These are phyloP conservation scores for Aspergillus chevalieri DNA, from an alignment of 2,329 filamentous ascomycete species.

Conservation along the genomic window DNA sequence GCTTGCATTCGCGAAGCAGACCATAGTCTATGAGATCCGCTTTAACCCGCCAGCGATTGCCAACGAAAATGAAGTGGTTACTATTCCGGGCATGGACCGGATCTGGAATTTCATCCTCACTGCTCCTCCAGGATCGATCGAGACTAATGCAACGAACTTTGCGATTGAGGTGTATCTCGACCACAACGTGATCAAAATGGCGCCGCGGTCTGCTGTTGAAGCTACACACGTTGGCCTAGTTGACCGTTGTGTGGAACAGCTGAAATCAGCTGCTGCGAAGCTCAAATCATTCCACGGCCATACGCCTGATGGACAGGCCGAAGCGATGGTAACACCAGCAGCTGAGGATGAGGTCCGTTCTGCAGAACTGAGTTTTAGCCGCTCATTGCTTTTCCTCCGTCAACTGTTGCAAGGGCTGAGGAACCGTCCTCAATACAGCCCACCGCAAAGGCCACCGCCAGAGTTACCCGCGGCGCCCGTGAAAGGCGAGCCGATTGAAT, in stretches of 20 bases:
- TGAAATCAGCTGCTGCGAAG: conserved; percentile 57
- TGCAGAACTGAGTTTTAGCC: conserved; percentile 59
- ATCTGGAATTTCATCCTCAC: conserved; percentile 79
- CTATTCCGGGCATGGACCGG: conserved; percentile 55
- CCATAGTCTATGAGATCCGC: conserved; percentile 46
- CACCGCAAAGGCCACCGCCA: conserved; percentile 55
- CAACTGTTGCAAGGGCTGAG: conserved; percentile 57
- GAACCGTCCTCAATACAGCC: conserved; percentile 52
- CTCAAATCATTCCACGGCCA: conserved; percentile 48
- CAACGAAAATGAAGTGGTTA: conserved; percentile 34
- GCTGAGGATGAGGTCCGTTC: conserved; percentile 46
- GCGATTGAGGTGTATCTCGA: conserved; percentile 71
- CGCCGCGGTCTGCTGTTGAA: conserved; percentile 44
- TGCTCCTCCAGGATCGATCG: conserved; percentile 59
- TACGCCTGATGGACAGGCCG: conserved; percentile 42
- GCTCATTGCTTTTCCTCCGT: conserved; percentile 62
- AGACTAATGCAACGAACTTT: conserved; percentile 60
- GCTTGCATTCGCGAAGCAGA: conserved; percentile 39
- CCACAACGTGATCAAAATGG: conserved; percentile 35
- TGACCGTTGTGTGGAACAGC: conserved; percentile 64
- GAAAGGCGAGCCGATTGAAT: conserved; percentile 58
- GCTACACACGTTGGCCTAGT: conserved; percentile 64
- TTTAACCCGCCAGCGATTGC: conserved; percentile 50
- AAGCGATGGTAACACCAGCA: conserved; percentile 49
- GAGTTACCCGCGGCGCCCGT: conserved; percentile 50